Evolutionary conservation across 768 basidiomycete species (phyloP).

Genomic region (Chlorophyllum brunneum): DNA sequence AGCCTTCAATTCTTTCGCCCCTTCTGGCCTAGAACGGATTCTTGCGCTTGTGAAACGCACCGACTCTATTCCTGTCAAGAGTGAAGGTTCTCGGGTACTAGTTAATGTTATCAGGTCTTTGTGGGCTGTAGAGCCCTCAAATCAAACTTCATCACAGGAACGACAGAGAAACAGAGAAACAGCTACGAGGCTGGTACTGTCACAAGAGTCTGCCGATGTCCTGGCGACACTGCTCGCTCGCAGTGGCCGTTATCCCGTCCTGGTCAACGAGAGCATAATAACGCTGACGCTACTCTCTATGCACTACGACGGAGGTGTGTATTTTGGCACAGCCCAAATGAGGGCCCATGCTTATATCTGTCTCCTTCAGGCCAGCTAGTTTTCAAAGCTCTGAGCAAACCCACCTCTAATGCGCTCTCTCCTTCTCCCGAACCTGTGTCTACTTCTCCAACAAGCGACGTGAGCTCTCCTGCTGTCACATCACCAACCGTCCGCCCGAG

Average conservation of each 20-base stretch:
- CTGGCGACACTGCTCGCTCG: slow-evolving; percentile 71
- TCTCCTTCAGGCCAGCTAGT: slow-evolving; percentile 52
- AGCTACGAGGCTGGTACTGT: slow-evolving; percentile 50
- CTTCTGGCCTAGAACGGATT: slow-evolving; percentile 58
- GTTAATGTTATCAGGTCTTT: slow-evolving; percentile 83
- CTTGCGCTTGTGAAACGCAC: slow-evolving; percentile 74
- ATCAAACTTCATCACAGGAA: slow-evolving; percentile 23
- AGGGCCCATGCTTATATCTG: not conserved
- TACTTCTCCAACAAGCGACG: slow-evolving; percentile 39
- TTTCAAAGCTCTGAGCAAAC: slow-evolving; percentile 51
- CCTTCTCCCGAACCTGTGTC: slow-evolving; percentile 27
- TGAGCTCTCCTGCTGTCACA: slow-evolving; percentile 43
- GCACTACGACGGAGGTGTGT: slow-evolving; percentile 60
- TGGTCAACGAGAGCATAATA: slow-evolving; percentile 88
- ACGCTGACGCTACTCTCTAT: slow-evolving; percentile 76
- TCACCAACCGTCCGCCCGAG: slow-evolving; percentile 37
- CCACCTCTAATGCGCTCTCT: slow-evolving; percentile 16
- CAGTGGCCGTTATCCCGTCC: slow-evolving; percentile 75
- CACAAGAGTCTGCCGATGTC: slow-evolving; percentile 50
- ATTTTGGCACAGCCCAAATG: not conserved
- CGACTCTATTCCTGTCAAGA: slow-evolving; percentile 77
- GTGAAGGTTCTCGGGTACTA: slow-evolving; percentile 85
- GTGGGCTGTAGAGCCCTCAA: slow-evolving; percentile 33
- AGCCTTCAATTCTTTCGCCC: slow-evolving; percentile 21
- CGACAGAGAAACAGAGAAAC: slow-evolving; percentile 47